Conservation (phyloP, 352 stramenopile genomes). For the Albugo candida region DNA sequence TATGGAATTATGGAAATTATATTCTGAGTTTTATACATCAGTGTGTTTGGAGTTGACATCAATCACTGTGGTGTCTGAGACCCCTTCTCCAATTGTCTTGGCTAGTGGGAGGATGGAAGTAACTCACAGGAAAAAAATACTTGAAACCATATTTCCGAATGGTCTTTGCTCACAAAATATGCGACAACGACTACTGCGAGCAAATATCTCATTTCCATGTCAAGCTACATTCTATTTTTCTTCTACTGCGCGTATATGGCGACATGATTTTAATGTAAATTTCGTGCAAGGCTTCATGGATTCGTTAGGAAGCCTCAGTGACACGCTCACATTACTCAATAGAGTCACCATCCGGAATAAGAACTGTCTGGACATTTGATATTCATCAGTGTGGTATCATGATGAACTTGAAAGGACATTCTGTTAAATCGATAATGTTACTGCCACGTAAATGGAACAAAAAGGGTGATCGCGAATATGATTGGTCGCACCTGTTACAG, state of each 20-base stretch:
- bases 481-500: too few species aligned
- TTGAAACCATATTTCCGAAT: conserved; percentile 9
- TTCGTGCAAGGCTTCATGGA: too few species aligned
- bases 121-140: conserved; percentile 10
- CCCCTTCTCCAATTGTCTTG: conserved; percentile 4
- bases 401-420: too few species aligned
- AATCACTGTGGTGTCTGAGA: conserved; percentile 3
- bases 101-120: conserved; percentile 7
- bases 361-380: too few species aligned
- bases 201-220: not conserved
- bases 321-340: too few species aligned
- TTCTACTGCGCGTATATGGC: not conserved
- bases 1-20: conserved; percentile 1
- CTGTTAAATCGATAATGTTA: too few species aligned
- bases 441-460: too few species aligned
- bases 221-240: conserved; percentile 3
- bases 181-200: conserved; percentile 1
- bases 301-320: too few species aligned
- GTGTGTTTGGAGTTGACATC: conserved; percentile 10
- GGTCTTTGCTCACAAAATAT: conserved; percentile 16
- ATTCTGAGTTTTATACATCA: conserved; percentile 2
- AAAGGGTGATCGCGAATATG: too few species aligned
- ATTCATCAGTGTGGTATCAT: too few species aligned
- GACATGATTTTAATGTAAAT: too few species aligned
- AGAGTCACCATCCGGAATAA: too few species aligned